These are phyloP conservation scores for Lichtheimia ornata DNA, from an alignment of 371 early-diverging fungal genomes.

Conservation along the genomic window DNA sequence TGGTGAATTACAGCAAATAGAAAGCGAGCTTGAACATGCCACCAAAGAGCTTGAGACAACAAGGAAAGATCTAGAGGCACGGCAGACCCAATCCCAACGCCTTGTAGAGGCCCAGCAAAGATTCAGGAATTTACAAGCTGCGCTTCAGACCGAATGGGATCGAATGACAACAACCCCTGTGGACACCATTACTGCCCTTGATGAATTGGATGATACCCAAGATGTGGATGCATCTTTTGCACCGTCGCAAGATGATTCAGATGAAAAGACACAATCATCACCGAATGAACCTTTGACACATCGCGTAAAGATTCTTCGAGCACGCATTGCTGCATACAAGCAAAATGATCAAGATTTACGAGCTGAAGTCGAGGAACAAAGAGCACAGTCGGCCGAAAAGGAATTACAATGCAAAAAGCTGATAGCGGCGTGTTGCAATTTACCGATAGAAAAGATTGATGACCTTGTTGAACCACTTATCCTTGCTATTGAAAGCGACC, in stretches of 20 bases:
- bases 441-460: constrained; percentile 68
- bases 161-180: constrained; percentile 6
- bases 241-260: constrained; percentile 2
- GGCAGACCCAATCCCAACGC: constrained; percentile 25
- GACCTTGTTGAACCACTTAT: constrained; percentile 63
- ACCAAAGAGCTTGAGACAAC: constrained; percentile 48
- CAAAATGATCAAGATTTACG: constrained; percentile 46
- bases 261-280: too few relatives aligned
- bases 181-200: constrained; percentile 4
- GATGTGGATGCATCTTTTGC: constrained; percentile 17
- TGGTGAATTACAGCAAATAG: constrained; percentile 60
- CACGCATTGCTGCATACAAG: constrained; percentile 45
- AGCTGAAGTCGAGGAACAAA: constrained; percentile 35
- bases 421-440: constrained; percentile 71
- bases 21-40: constrained; percentile 46
- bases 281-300: constrained; percentile 25
- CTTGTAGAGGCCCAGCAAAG: constrained; percentile 60
- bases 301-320: constrained; percentile 37
- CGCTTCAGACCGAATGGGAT: constrained; percentile 30
- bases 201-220: constrained; percentile 13
- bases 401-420: constrained; percentile 68
- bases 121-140: constrained; percentile 52
- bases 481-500: constrained; percentile 73
- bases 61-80: constrained; percentile 39
- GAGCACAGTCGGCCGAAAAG: constrained; percentile 38